phyloP scores from a whole-genome alignment of 78 protist species.

The Protostelium mycophagum region DNA sequence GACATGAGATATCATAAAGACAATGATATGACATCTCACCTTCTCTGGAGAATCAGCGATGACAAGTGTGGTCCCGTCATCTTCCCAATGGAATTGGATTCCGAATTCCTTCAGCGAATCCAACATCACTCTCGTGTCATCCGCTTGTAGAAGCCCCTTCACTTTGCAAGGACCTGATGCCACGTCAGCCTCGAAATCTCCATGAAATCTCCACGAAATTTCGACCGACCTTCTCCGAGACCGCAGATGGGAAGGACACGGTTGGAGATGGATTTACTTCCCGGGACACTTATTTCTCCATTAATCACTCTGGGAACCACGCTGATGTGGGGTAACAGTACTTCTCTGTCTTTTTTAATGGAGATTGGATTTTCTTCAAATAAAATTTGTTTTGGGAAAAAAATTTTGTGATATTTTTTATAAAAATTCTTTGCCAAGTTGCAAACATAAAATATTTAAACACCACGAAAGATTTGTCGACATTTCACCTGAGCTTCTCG shows the following conservation, averaged over 20 bases:
- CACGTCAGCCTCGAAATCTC: background rate
- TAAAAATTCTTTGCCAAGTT: too few relatives aligned
- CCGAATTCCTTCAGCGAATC: constrained; percentile 28
- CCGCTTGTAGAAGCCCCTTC: constrained; percentile 48
- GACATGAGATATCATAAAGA: too few relatives aligned
- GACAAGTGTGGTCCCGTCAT: background rate
- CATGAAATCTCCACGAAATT: background rate
- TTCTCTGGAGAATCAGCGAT: background rate
- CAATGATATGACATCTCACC: background rate
- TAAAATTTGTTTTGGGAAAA: too few relatives aligned
- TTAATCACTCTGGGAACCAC: constrained; percentile 9
- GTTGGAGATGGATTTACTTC: constrained; percentile 70
- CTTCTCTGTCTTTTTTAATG: background rate
- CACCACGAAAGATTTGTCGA: too few relatives aligned
- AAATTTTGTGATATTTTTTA: too few relatives aligned
- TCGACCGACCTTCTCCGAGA: constrained; percentile 39
- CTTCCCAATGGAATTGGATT: constrained; percentile 10
- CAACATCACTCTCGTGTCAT: constrained; percentile 58
- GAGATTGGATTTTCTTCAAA: too few relatives aligned
- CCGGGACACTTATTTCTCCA: constrained; percentile 55
- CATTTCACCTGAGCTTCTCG: background rate
- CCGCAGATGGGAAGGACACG: constrained; percentile 71
- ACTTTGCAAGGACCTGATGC: constrained; percentile 14
- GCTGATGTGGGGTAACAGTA: background rate
- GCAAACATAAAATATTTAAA: too few relatives aligned